phyloP scores from a whole-genome alignment of 257 asterid genomes.

The Echites panduratus region DNA sequence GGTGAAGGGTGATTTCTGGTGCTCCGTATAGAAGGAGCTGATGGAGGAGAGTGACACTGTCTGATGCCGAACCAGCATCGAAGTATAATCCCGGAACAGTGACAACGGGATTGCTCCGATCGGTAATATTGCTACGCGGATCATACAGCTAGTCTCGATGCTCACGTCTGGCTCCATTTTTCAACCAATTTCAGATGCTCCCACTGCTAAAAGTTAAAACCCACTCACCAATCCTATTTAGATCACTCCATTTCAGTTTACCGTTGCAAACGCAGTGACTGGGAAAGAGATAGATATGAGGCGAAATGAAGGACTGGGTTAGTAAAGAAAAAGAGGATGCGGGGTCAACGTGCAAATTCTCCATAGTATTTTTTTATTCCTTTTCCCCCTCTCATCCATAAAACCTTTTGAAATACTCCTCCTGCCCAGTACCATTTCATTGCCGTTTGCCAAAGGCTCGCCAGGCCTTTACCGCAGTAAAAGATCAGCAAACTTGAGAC shows the following conservation, averaged over 20 bases:
- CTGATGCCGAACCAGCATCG: conserved; percentile 78
- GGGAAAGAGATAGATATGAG: neutral
- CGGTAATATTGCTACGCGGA: conserved; percentile 88
- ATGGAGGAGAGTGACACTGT: conserved; percentile 75
- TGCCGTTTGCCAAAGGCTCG: neutral
- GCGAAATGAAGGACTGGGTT: neutral
- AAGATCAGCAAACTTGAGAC: too few relatives aligned
- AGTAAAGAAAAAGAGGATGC: neutral
- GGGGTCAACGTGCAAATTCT: neutral
- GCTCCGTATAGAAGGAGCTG: conserved; percentile 97
- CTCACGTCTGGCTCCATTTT: conserved; percentile 96
- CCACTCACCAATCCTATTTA: neutral
- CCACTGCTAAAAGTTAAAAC: neutral
- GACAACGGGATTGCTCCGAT: conserved; percentile 56
- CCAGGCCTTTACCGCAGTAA: neutral
- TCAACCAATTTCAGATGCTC: neutral
- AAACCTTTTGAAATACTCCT: neutral
- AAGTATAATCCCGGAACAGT: conserved; percentile 75
- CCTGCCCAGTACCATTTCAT: too few relatives aligned
- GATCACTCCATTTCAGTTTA: neutral
- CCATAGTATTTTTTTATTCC: neutral
- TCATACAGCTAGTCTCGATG: conserved; percentile 93
- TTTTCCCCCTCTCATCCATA: neutral
- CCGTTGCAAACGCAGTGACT: neutral
- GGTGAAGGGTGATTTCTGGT: conserved; percentile 89